Evolutionary conservation across 768 basidiomycete genomes (phyloP).

Genomic region (Calocybe cyanea): DNA sequence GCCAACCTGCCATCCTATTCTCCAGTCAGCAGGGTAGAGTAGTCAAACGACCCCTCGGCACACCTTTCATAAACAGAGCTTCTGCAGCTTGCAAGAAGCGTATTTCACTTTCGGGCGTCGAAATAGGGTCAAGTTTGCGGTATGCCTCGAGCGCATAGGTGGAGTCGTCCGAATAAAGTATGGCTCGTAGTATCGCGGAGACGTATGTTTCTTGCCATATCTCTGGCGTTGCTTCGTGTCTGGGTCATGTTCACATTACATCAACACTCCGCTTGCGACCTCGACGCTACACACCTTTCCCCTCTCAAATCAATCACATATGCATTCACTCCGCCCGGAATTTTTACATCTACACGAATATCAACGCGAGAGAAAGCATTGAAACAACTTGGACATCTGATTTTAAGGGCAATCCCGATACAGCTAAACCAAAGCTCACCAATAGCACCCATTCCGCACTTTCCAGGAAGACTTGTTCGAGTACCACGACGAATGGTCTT

Average conservation of each 20-base stretch:
- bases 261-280: too few species aligned
- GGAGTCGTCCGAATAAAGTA: constrained; percentile 94
- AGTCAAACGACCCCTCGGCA: neutral
- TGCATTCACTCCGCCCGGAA: constrained; percentile 93
- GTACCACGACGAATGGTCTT: constrained; percentile 91
- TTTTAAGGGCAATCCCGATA: neutral
- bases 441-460: constrained; percentile 90
- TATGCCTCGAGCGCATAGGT: constrained; percentile 76
- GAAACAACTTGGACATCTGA: constrained; percentile 65
- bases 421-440: constrained; percentile 45
- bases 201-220: constrained; percentile 98
- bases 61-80: constrained; percentile 80
- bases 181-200: constrained; percentile 85
- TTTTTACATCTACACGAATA: constrained; percentile 95
- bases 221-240: constrained; percentile 86
- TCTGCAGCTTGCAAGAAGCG: constrained; percentile 91
- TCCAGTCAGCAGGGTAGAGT: neutral
- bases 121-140: constrained; percentile 93
- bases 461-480: constrained; percentile 83
- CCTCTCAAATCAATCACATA: constrained; percentile 93
- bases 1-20: constrained; percentile 92
- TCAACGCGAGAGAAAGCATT: constrained; percentile 98
- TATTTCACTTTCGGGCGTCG: constrained; percentile 81
- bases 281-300: constrained; percentile 64
- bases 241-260: constrained; percentile 24